Percentiles rank a stretch among this genome's conserved stretches.
phyloP scores from a whole-genome alignment of 129 eudicot genomes.

The Glebionis coronaria region DNA sequence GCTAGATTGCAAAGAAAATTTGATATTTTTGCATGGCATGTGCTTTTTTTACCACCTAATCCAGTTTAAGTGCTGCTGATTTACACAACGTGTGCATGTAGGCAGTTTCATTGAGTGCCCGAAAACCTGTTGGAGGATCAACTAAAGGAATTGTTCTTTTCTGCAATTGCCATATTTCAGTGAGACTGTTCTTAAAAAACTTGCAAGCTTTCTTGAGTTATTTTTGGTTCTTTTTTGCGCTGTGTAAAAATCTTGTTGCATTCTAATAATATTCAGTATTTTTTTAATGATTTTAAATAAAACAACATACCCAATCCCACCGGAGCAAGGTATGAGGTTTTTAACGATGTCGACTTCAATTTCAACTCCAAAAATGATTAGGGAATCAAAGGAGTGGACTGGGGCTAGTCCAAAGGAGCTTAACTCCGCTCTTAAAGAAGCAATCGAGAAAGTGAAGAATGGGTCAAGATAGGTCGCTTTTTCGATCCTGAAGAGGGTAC shows the following conservation, averaged over 20 bases:
- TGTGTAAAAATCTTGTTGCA: no score
- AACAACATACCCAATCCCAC: no score
- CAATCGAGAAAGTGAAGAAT: slow-evolving; percentile 58
- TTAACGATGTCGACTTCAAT: not conserved
- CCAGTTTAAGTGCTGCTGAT: slow-evolving; percentile 12
- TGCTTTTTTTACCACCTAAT: not conserved
- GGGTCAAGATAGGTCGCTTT: slow-evolving; percentile 78
- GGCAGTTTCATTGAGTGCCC: slow-evolving; percentile 96
- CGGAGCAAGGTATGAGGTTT: no score
- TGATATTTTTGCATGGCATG: not conserved
- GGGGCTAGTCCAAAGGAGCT: slow-evolving; percentile 76
- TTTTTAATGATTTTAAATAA: no score
- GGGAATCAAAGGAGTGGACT: slow-evolving; percentile 66
- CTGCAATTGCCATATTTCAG: slow-evolving; percentile 93
- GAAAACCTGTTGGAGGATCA: slow-evolving; percentile 76
- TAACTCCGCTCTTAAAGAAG: slow-evolving; percentile 59
- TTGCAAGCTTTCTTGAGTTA: slow-evolving; percentile 36
- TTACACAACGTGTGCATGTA: slow-evolving; percentile 27
- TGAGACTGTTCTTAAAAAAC: slow-evolving; percentile 79
- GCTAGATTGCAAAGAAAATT: not conserved
- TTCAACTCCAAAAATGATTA: slow-evolving; percentile 72
- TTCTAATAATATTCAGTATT: no score
- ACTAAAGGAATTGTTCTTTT: slow-evolving; percentile 82
- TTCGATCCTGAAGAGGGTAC: slow-evolving; percentile 86
- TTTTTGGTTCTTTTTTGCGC: no score